A percentile compares a stretch with the other conserved stretches of the same genome.
Conservation (phyloP, 768 basidiomycete species). For the Naganishia kalamii region DNA sequence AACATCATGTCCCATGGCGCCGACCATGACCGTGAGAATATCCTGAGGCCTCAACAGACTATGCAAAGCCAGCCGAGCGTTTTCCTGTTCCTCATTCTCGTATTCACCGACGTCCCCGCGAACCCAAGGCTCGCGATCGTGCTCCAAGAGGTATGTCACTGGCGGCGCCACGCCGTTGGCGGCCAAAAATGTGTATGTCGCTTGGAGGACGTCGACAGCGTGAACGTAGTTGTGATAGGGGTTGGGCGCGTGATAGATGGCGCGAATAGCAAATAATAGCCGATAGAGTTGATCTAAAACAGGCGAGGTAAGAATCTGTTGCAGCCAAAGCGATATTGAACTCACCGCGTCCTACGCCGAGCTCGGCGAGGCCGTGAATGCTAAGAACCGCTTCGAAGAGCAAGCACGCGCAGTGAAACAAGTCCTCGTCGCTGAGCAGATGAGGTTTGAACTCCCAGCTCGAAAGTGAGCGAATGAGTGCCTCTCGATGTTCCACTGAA, state of each 20-base stretch:
- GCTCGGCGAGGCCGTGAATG: conserved; percentile 57
- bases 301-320: background rate
- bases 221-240: conserved; percentile 98
- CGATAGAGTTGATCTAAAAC: conserved; percentile 62
- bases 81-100: conserved; percentile 21
- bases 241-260: conserved; percentile 81
- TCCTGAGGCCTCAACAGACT: conserved; percentile 57
- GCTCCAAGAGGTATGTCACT: conserved; percentile 55
- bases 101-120: conserved; percentile 24
- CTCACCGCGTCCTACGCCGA: conserved; percentile 45
- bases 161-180: conserved; percentile 76
- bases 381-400: conserved; percentile 79
- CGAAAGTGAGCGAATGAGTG: conserved; percentile 64
- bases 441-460: conserved; percentile 90
- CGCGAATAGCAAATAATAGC: conserved; percentile 81
- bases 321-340: background rate
- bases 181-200: conserved; percentile 75
- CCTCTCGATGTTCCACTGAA: conserved; percentile 50
- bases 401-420: conserved; percentile 70
- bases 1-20: conserved; percentile 94
- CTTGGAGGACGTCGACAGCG: conserved; percentile 92
- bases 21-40: conserved; percentile 75
- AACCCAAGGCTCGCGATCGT: conserved; percentile 41
- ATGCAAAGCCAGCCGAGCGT: conserved; percentile 34
- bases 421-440: conserved; percentile 70